Conservation (phyloP, 768 basidiomycete genomes). For the Podaxis carcinomalis region DNA sequence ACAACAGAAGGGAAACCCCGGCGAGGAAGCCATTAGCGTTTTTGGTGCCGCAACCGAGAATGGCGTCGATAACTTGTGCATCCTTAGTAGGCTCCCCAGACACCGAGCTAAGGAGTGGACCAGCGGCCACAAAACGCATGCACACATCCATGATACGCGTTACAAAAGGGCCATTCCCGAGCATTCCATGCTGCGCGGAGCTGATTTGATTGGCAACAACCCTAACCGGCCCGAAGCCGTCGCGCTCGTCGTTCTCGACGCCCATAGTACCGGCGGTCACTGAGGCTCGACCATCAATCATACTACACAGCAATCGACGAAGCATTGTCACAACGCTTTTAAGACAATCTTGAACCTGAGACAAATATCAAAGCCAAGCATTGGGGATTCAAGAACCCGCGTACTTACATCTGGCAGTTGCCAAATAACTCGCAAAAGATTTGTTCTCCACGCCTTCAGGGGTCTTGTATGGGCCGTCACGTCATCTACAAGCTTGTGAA, state of each 20-base stretch:
- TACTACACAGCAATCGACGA: conserved; percentile 27
- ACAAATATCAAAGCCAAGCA: neutral
- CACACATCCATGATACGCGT: conserved; percentile 46
- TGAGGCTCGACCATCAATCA: conserved; percentile 15
- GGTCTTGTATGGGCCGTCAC: conserved; percentile 11
- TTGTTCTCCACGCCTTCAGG: conserved; percentile 23
- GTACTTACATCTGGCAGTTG: conserved; percentile 58
- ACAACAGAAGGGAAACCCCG: conserved; percentile 52
- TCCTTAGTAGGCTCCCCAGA: conserved; percentile 60
- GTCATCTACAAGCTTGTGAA: conserved; percentile 33
- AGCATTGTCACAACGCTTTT: conserved; percentile 31
- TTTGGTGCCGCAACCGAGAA: conserved; percentile 39
- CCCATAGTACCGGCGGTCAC: conserved; percentile 21
- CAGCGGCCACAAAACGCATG: conserved; percentile 54
- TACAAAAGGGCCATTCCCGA: conserved; percentile 7
- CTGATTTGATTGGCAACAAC: conserved; percentile 30
- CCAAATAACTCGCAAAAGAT: conserved; percentile 61
- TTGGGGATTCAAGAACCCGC: neutral
- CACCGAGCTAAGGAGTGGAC: conserved; percentile 59
- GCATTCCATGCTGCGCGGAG: conserved; percentile 22
- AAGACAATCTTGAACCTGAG: conserved; percentile 52
- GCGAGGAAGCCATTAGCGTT: conserved; percentile 52
- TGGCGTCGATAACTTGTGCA: conserved; percentile 50
- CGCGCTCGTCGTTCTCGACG: conserved; percentile 35
- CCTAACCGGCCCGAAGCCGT: conserved; percentile 55